Base-by-base conservation (phyloP, 768 basidiomycete species). In the Amanita thiersii region DNA sequence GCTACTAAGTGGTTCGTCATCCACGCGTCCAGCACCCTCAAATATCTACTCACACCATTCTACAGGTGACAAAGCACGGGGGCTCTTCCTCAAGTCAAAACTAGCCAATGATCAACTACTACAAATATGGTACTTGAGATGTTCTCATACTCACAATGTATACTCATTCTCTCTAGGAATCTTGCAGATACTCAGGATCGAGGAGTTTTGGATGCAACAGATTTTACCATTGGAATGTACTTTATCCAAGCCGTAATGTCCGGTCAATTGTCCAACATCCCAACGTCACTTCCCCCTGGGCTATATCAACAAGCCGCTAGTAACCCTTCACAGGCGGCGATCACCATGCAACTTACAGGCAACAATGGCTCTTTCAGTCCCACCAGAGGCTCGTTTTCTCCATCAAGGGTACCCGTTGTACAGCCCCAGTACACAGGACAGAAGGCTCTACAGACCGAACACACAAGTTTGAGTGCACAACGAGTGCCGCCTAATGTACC, bases 191-290 rank as follows among this genome's bases (percentile, higher is more conserved):
- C 92, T 3, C 86, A 93, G 61, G 77, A 86, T 50, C 76, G 96
- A 47, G 94, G 96, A 39, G 67, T 73, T 9, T 79, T 99, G 46
- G 96, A 99, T 58, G 66, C 79, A 11, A 72, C 83, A 33, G 96
- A 99, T 62, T 99, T 99, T 56, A 82, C 86, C 46, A 79, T 99
- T 54, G 96, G 84, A 29, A 93, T 96, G 92, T 90, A 89, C 60
- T 77, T 97, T 56, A 92, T 98, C 49, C 92, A 97, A 61, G 83
- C 77, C n/a, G 66, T 75, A 28, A 96, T 97, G 92, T 78, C 83
- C 40, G 75, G 76, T 42, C 75, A 82, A 47, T 64, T 89, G 42
- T 66, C 79, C 39, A 72, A 71, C 46, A 71, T 93, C 37, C 92
- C 92, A 25, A 60, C 73, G 4, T 63, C 71, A 2, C 72, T 98